Conservation (phyloP, 2,329 filamentous ascomycete genomes). For the Arthroderma sp. region DNA sequence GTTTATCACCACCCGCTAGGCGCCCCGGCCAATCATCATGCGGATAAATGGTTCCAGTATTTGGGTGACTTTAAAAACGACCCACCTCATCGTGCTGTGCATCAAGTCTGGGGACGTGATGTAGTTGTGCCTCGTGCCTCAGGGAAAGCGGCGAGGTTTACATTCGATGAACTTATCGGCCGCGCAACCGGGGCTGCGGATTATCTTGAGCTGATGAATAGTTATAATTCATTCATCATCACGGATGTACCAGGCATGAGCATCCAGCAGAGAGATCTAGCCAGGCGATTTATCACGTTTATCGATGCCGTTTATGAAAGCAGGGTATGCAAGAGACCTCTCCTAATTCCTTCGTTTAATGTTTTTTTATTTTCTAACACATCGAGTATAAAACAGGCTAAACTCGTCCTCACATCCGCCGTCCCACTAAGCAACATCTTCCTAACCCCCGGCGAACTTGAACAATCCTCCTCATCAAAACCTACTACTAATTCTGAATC, state of each 20-base stretch:
- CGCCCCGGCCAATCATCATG: conserved; percentile 61
- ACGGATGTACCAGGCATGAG: conserved; percentile 90
- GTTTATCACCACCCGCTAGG: conserved; percentile 90
- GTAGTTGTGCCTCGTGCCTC: conserved; percentile 79
- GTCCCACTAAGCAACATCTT: conserved; percentile 79
- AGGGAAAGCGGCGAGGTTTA: conserved; percentile 79
- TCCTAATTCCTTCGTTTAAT: not conserved
- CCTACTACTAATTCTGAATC: conserved; percentile 6
- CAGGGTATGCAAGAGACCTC: conserved; percentile 28
- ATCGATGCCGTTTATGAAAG: conserved; percentile 90
- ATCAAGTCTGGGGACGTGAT: conserved; percentile 84
- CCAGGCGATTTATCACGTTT: conserved; percentile 89
- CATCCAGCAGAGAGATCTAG: conserved; percentile 69
- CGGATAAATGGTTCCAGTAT: conserved; percentile 91
- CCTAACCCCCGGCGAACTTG: conserved; percentile 57
- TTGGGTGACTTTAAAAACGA: conserved; percentile 68
- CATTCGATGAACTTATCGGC: conserved; percentile 83
- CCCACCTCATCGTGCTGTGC: conserved; percentile 63
- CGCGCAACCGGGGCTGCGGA: conserved; percentile 83
- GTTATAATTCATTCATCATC: conserved; percentile 85
- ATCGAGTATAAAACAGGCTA: conserved; percentile 46
- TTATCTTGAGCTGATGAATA: conserved; percentile 80
- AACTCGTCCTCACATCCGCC: conserved; percentile 82
- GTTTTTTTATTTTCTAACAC: not conserved
- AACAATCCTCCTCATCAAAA: conserved; percentile 37